Base-by-base conservation (phyloP, 148 eudicot species). In the Persicaria maculosa region DNA sequence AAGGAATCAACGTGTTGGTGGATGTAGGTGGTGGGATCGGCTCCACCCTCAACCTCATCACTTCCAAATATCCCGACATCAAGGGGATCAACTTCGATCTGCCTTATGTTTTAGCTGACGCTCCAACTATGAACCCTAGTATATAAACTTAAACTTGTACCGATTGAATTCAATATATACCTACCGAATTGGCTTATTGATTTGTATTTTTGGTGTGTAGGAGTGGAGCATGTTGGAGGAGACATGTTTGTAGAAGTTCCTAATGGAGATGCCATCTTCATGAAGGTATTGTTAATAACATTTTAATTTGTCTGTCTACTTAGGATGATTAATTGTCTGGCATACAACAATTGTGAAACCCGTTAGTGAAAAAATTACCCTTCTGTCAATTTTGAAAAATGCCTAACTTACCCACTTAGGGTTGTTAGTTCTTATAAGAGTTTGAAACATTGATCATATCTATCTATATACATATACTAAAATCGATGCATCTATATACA, bases 161-260 rank as follows among this genome's bases (percentile, higher is more conserved):
- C 45, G 10, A n/a, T n/a, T n/a, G n/a, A 17, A 9, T 9, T 62
- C 14, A 3, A 52, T 52, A 52, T 16, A 52, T 1, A 16, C 11
- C 57, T 52, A 52, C 2, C 11, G 57, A 52, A 31, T 31, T 31
- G 40, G 40, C 40, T 31, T 31, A 1, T 59, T 59, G 6, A 59
- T 4, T 4, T 59, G 22, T 59, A 17, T 59, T 2, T 12, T 59
- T 4, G 11, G 72, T 44, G 20, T 68, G 72, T 16, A 4, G 14
- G 17, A 9, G 44, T 79, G 36, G 75, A 79, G 31, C 78, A 71
- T 14, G 68, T 79, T n/a, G 71, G 74, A 19, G 81, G 81, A 55
- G 75, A 79, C 50, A 79, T 79, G 81, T 79, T 75, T 47, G 78
- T 7, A 15, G 71, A 68, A 57, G 65, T 71, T 36, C 81, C 81